phyloP scores from a whole-genome alignment of 2,329 filamentous ascomycete species.

The Fusarium caatingaense region DNA sequence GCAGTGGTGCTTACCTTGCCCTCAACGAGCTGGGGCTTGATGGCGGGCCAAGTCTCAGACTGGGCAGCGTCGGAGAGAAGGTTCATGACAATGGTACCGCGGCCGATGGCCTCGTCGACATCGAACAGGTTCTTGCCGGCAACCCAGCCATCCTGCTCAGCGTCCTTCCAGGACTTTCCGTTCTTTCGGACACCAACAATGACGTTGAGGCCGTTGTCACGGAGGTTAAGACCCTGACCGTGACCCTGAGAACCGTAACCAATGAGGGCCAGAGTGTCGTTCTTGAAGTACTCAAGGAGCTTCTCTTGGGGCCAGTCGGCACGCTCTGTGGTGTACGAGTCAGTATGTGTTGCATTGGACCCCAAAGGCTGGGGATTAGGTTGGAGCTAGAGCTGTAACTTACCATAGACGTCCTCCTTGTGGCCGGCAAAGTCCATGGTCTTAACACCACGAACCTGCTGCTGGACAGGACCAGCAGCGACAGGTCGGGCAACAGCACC shows the following conservation, averaged over 20 bases:
- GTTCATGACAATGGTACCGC: slow-evolving; percentile 98
- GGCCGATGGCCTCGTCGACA: slow-evolving; percentile 93
- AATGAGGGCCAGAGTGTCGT: slow-evolving; percentile 98
- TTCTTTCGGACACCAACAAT: slow-evolving; percentile 99
- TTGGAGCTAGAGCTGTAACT: slow-evolving; percentile 42
- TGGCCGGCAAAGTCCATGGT: slow-evolving; percentile 97
- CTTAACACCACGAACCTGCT: slow-evolving; percentile 92
- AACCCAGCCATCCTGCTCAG: slow-evolving; percentile 96
- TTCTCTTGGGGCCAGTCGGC: slow-evolving; percentile 99
- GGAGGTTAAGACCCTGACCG: slow-evolving; percentile 99
- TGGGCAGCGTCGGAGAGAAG: slow-evolving; percentile 97
- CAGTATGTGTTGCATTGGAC: slow-evolving; percentile 34
- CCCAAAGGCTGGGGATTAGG: slow-evolving; percentile 2
- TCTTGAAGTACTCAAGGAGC: slow-evolving; percentile 99
- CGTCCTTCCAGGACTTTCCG: slow-evolving; percentile 98
- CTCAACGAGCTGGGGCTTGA: slow-evolving; percentile 98
- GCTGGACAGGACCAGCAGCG: slow-evolving; percentile 64
- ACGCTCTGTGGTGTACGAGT: slow-evolving; percentile 74
- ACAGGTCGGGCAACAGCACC: slow-evolving; percentile 65
- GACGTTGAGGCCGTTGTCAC: slow-evolving; percentile 99
- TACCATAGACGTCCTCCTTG: slow-evolving; percentile 95
- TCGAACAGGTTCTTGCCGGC: slow-evolving; percentile 99
- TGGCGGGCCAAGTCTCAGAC: slow-evolving; percentile 97
- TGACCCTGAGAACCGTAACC: slow-evolving; percentile 98
- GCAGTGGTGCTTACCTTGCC: slow-evolving; percentile 80